Conservation (phyloP, 2,329 filamentous ascomycete genomes). For the Alternaria postmessia region DNA sequence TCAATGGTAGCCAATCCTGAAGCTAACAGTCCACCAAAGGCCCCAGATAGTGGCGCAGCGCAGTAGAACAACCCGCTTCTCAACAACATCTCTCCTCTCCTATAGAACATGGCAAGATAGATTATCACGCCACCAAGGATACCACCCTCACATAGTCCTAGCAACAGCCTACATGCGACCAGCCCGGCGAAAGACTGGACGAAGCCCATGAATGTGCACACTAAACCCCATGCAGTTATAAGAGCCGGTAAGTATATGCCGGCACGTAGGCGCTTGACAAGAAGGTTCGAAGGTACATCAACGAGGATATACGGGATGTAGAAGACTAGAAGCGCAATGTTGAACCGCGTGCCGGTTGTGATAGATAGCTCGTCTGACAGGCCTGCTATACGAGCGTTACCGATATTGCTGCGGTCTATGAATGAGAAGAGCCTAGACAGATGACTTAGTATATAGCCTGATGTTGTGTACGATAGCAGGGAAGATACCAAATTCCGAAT, state of each 20-base stretch:
- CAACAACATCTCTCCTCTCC: conserved; percentile 52
- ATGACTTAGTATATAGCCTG: not conserved
- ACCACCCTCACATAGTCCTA: conserved; percentile 55
- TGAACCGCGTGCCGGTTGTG: conserved; percentile 51
- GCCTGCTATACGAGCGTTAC: conserved; percentile 56
- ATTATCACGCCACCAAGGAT: conserved; percentile 53
- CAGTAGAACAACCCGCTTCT: conserved; percentile 51
- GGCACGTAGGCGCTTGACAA: conserved; percentile 52
- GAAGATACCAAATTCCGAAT: conserved; percentile 52
- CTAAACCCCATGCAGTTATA: conserved; percentile 52
- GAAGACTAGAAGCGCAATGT: conserved; percentile 55
- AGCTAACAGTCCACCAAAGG: conserved; percentile 55
- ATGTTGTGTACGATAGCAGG: not conserved
- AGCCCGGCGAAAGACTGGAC: conserved; percentile 53
- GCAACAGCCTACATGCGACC: conserved; percentile 51
- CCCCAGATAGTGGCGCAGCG: conserved; percentile 51
- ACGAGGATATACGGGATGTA: conserved; percentile 56
- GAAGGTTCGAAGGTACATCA: conserved; percentile 53
- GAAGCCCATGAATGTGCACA: conserved; percentile 53
- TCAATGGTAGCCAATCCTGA: conserved; percentile 53
- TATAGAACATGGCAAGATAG: conserved; percentile 55
- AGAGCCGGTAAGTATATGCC: conserved; percentile 53
- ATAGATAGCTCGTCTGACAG: conserved; percentile 52
- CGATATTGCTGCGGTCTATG: conserved; percentile 55
- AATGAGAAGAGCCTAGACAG: conserved; percentile 52